phyloP scores from a whole-genome alignment of 371 early-diverging fungal genomes.

The Syncephalis fuscata region DNA sequence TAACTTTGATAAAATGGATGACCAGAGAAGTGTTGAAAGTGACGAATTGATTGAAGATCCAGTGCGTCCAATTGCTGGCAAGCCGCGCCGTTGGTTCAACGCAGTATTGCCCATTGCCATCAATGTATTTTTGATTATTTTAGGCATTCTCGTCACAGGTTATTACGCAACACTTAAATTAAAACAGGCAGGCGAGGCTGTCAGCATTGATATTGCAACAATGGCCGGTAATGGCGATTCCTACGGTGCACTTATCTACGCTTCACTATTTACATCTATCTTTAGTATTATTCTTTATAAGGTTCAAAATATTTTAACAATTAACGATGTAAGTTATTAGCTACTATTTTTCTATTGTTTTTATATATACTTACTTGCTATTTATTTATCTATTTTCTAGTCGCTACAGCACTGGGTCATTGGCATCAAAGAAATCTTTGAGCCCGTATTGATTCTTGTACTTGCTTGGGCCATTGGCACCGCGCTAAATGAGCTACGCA shows the following conservation, averaged over 20 bases:
- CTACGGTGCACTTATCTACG: conserved; percentile 2
- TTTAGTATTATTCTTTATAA: conserved; percentile 1
- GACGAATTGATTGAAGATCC: conserved; percentile 2
- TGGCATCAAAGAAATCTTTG: conserved; percentile 4
- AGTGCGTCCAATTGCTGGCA: background rate
- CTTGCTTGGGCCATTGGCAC: conserved; percentile 5
- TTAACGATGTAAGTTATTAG: background rate
- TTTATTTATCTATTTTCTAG: too few relatives aligned
- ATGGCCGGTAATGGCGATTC: conserved; percentile 4
- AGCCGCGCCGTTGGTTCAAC: conserved; percentile 4
- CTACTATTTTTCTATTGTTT: too few relatives aligned
- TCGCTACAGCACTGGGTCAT: background rate
- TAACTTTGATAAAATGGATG: too few relatives aligned
- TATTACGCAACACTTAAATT: conserved; percentile 1
- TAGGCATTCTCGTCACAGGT: conserved; percentile 1
- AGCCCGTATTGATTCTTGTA: conserved; percentile 3
- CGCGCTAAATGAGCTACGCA: conserved; percentile 3
- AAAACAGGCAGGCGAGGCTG: background rate
- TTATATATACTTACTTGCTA: too few relatives aligned
- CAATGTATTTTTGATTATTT: background rate
- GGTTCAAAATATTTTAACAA: background rate
- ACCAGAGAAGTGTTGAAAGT: background rate
- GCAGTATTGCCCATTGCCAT: conserved; percentile 2
- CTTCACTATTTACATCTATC: conserved; percentile 4
- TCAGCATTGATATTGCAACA: background rate